Base-by-base conservation (phyloP, 1,139 yeast genomes). In the Taphrina deformans region DNA sequence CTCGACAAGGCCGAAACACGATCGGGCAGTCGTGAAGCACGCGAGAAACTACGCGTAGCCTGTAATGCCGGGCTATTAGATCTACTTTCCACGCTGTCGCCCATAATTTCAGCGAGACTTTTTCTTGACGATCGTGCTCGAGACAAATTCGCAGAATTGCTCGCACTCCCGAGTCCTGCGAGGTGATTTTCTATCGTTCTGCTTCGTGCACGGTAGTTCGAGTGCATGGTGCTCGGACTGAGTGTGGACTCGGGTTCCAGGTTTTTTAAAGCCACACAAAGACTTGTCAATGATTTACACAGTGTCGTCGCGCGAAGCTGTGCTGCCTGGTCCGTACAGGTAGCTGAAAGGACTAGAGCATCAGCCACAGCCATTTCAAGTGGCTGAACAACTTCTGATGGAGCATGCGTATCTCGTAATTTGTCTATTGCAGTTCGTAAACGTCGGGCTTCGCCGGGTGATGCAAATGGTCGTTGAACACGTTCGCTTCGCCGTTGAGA, bases 331-430 rank as follows among this genome's bases (percentile, higher is more conserved):
- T 48, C 50, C 7, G 12, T 27, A 14, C 21, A 24, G 16, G 24
- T n/a, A 24, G 26, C 12, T 10, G 63, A 10, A 6, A 59, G 41
- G n/a, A 35, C 48, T 2, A 59, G 56, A 10, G 53, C 63, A 16
- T 59, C 63, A 2, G 56, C 10, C 7, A 51, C 51, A 4, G 45
- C 63, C 26, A 59, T 2, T 6, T 59, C 63, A 10, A 59, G 50
- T 16, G 63, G 58, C 18, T 33, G 48, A 3, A 53, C n/a, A 16
- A 53, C 45, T 5, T 53, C 58, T 6, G 45, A 10, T 1, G 45
- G 24, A 3, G 21, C 2, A 23, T n/a, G 14, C 12, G 26, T 38
- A 9, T 7, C 6, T 16, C 35, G n/a, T 35, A 53, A 18, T 38
- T 14, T 4, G 5, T 38, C 40, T 18, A 53, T 18, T 1, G 48